A percentile compares a stretch with the other conserved stretches of the same genome.
phyloP scores from a whole-genome alignment of 139 green algal species.

The Chlamydomonas asymmetrica region DNA sequence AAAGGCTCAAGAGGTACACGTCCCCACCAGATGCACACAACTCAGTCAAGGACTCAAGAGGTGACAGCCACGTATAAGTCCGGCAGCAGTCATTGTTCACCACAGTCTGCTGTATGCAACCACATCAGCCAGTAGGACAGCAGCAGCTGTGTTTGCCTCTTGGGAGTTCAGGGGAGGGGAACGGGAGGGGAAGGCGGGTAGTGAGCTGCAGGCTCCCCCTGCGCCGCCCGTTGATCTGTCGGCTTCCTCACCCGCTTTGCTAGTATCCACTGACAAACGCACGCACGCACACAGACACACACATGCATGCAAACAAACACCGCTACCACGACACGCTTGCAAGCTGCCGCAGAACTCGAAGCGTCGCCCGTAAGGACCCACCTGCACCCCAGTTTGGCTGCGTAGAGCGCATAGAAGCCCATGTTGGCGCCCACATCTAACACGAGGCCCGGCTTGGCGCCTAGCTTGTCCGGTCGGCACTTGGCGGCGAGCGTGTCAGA shows the following conservation, averaged over 20 bases:
- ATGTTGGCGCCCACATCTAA: slow-evolving; percentile 82
- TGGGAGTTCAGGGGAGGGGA: not conserved
- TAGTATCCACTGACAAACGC: too few relatives aligned
- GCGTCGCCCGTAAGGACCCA: slow-evolving; percentile 10
- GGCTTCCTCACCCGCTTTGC: too few relatives aligned
- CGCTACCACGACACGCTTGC: too few relatives aligned
- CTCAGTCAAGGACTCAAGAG: too few relatives aligned
- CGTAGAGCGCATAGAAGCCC: slow-evolving; percentile 70
- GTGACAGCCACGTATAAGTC: slow-evolving; percentile 6
- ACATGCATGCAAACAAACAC: too few relatives aligned
- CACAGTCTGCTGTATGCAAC: slow-evolving; percentile 2
- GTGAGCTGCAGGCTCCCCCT: too few relatives aligned
- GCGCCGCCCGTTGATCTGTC: too few relatives aligned
- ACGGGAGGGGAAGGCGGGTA: not conserved
- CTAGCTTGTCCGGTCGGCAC: slow-evolving; percentile 37
- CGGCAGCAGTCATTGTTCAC: not conserved
- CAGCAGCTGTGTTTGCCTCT: too few relatives aligned
- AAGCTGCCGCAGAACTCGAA: not conserved
- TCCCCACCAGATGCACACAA: slow-evolving; percentile 8
- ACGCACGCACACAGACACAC: too few relatives aligned
- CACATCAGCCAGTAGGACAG: too few relatives aligned
- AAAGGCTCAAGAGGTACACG: not conserved
- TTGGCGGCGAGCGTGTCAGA: slow-evolving; percentile 35
- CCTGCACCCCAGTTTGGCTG: slow-evolving; percentile 66
- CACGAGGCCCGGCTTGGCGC: slow-evolving; percentile 43